phyloP scores from a whole-genome alignment of 2,329 filamentous ascomycete species.

The Xylariaceae sp. region DNA sequence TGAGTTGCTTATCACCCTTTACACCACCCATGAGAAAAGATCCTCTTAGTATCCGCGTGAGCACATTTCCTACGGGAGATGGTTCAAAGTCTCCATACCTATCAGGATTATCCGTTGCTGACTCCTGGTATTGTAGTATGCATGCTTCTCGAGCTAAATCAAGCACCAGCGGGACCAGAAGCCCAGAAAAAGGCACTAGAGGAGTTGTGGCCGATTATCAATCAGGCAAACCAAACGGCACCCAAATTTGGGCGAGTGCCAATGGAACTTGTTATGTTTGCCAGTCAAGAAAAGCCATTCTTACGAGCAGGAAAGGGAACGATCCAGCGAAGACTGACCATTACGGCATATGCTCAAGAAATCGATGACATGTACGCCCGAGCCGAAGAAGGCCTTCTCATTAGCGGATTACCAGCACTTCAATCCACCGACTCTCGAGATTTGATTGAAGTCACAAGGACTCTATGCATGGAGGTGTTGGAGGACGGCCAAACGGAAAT shows the following conservation, averaged over 20 bases:
- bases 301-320: conserved; percentile 34
- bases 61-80: no score
- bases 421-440: background rate
- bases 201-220: conserved; percentile 14
- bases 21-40: no score
- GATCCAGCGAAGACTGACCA: conserved; percentile 29
- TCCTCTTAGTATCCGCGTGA: no score
- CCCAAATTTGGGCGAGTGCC: conserved; percentile 42
- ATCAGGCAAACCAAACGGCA: conserved; percentile 9
- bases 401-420: background rate
- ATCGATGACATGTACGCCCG: conserved; percentile 31
- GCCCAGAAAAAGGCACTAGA: conserved; percentile 1
- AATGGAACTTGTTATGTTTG: conserved; percentile 35
- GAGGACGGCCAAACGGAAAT: background rate
- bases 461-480: background rate
- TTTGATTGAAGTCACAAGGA: background rate
- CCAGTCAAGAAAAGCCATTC: conserved; percentile 27
- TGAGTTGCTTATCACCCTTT: no score
- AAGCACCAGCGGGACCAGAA: background rate
- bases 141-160: conserved; percentile 15
- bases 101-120: no score
- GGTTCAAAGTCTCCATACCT: no score
- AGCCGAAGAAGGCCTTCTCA: background rate
- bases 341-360: conserved; percentile 28
- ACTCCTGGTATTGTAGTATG: background rate